Evolutionary conservation across 495 filamentous ascomycete species (phyloP).

Genomic region (Jackrogersella minutella): DNA sequence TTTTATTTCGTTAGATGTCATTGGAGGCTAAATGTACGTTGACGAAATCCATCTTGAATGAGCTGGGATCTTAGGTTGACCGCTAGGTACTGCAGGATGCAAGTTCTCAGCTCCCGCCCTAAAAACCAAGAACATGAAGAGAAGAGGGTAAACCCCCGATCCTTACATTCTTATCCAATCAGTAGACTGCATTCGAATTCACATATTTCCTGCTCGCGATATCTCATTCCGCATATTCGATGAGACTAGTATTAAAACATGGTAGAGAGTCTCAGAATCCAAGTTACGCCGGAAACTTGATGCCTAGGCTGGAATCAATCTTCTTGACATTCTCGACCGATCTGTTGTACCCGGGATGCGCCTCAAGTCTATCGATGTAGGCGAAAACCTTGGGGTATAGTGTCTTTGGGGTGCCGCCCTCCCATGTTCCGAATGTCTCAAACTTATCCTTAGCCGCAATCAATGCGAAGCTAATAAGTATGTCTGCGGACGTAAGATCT

Average conservation of each 20-base stretch:
- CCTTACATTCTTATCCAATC: slow-evolving; percentile 1
- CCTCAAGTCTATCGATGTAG: slow-evolving; percentile 70
- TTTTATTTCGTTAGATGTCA: background rate
- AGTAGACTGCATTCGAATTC: background rate
- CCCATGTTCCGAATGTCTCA: slow-evolving; percentile 51
- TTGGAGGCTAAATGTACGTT: slow-evolving; percentile 15
- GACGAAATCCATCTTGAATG: slow-evolving; percentile 9
- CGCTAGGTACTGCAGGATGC: slow-evolving; percentile 24
- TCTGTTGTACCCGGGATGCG: slow-evolving; percentile 65
- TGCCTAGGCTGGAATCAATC: slow-evolving; percentile 60
- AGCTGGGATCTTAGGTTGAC: slow-evolving; percentile 23
- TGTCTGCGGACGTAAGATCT: slow-evolving; percentile 79
- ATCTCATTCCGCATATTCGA: background rate
- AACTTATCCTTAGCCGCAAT: slow-evolving; percentile 66
- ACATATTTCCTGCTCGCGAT: background rate
- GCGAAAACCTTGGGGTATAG: slow-evolving; percentile 58
- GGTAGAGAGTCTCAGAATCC: background rate
- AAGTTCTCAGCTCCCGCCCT: slow-evolving; percentile 15
- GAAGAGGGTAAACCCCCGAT: no score
- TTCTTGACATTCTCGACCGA: slow-evolving; percentile 66
- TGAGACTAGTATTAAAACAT: background rate
- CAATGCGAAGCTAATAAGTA: slow-evolving; percentile 80
- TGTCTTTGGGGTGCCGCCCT: slow-evolving; percentile 29
- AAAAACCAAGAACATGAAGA: no score
- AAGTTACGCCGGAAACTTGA: slow-evolving; percentile 23